Conservation (phyloP, 2,329 filamentous ascomycete genomes). For the Didymella glomerata region DNA sequence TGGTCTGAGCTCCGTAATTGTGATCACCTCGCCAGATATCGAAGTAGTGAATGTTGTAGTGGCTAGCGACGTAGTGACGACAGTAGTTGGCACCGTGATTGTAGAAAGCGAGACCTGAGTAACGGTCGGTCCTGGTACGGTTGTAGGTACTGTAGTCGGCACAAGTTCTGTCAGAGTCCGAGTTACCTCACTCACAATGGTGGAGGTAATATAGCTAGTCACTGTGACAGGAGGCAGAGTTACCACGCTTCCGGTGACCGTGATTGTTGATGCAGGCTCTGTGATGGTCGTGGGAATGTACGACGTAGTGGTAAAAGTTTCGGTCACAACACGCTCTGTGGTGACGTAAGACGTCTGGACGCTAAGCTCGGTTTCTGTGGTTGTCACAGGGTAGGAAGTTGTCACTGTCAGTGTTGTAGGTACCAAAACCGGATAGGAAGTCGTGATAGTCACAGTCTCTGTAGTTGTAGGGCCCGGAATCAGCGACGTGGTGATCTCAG, state of each 20-base stretch:
- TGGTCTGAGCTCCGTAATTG: background rate
- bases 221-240: constrained; percentile 7
- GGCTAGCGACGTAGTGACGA: background rate
- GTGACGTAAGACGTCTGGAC: constrained; percentile 5
- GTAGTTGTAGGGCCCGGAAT: constrained; percentile 3
- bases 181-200: background rate
- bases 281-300: constrained; percentile 6
- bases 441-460: background rate
- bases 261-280: constrained; percentile 10
- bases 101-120: background rate
- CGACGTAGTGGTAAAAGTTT: constrained; percentile 5
- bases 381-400: constrained; percentile 3
- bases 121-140: background rate
- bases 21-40: constrained; percentile 1
- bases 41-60: constrained; percentile 4
- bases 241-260: constrained; percentile 4
- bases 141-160: background rate
- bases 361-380: background rate
- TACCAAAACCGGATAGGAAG: background rate
- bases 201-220: constrained; percentile 7
- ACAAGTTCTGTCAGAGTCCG: constrained; percentile 1
- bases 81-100: background rate
- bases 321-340: constrained; percentile 12
- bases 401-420: background rate
- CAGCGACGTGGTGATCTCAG: background rate